Percentiles rank a stretch among this genome's conserved stretches.
Evolutionary conservation across 345 rosid species (phyloP).

Genomic region (Hevea brasiliensis): DNA sequence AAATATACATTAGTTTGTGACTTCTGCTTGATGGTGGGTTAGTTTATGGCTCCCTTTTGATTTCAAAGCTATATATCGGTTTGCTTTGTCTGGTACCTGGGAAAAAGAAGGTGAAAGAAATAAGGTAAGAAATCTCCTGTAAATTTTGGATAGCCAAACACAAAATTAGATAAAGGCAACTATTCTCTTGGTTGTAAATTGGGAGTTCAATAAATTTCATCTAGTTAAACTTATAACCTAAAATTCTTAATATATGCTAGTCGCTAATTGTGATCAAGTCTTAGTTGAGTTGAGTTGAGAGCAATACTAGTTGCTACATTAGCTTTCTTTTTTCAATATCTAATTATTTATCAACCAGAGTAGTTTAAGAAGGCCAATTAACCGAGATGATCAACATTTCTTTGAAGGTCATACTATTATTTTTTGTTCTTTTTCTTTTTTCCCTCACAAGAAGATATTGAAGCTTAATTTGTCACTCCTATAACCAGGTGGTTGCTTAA

Average conservation of each 20-base stretch:
- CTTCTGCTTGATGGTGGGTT: not conserved
- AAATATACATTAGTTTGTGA: not conserved
- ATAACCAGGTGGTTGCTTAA: not conserved
- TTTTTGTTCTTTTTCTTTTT: not conserved
- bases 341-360: not conserved
- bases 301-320: not conserved
- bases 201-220: slow-evolving; percentile 8
- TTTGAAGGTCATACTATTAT: not conserved
- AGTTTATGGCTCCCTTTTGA: not conserved
- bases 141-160: too few species aligned
- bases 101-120: slow-evolving; percentile 15
- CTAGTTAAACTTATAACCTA: not conserved
- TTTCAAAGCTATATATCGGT: not conserved
- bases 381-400: not conserved
- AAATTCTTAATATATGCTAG: not conserved
- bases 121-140: not conserved
- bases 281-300: not conserved
- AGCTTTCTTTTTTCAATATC: not conserved
- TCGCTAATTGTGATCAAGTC: not conserved
- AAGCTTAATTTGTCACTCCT: not conserved
- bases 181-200: not conserved
- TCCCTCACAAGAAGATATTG: too few species aligned
- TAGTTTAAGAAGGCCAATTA: not conserved
- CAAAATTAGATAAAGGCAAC: too few species aligned
- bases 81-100: slow-evolving; percentile 12